These are phyloP conservation scores for Podaxis sp. DNA, from an alignment of 768 basidiomycete genomes.

Conservation along the genomic window DNA sequence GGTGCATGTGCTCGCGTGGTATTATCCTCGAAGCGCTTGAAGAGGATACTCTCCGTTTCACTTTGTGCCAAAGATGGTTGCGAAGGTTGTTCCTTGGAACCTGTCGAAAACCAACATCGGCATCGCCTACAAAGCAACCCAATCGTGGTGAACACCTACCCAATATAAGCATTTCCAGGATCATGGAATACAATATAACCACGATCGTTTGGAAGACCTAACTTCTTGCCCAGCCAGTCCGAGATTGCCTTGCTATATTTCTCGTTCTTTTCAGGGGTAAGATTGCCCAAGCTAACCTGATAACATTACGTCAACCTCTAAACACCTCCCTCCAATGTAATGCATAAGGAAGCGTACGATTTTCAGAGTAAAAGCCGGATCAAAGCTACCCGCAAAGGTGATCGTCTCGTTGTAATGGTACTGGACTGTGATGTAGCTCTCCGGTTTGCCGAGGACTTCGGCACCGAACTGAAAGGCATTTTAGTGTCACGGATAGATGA, in stretches of 20 bases:
- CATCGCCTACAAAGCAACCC: background rate
- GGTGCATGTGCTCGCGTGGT: background rate
- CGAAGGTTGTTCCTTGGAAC: constrained; percentile 45
- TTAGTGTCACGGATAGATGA: background rate
- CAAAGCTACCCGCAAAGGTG: constrained; percentile 60
- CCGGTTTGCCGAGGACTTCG: constrained; percentile 52
- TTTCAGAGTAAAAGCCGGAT: constrained; percentile 60
- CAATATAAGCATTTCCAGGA: constrained; percentile 49
- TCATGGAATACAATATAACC: constrained; percentile 63
- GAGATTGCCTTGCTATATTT: constrained; percentile 57
- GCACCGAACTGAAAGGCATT: constrained; percentile 45
- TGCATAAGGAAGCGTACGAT: constrained; percentile 43
- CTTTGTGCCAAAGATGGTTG: constrained; percentile 29
- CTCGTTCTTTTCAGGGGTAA: constrained; percentile 46
- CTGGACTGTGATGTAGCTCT: constrained; percentile 51
- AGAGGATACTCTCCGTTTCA: background rate
- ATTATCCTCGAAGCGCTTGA: background rate
- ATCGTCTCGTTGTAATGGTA: constrained; percentile 59
- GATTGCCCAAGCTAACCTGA: constrained; percentile 59
- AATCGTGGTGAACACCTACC: constrained; percentile 33
- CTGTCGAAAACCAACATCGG: constrained; percentile 23
- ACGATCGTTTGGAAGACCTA: constrained; percentile 49
- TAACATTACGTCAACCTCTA: background rate
- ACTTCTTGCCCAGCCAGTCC: constrained; percentile 51
- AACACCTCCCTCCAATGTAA: background rate